Evolutionary conservation across 164 flowering plant species (phyloP).

Genomic region (Buxus sempervirens): DNA sequence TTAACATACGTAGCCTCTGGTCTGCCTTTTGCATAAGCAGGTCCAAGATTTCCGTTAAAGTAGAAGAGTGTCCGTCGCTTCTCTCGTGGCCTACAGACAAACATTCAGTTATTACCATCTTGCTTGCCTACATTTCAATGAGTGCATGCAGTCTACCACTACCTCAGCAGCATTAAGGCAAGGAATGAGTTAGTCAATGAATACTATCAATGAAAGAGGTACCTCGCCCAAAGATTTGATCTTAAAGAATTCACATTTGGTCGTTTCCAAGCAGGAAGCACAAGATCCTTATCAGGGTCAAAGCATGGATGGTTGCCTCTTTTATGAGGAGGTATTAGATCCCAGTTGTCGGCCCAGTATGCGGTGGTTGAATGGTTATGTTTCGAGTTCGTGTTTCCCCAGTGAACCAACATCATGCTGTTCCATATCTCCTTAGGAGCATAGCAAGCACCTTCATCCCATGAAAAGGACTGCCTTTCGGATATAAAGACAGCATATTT

Average conservation of each 20-base stretch:
- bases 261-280: constrained; percentile 93
- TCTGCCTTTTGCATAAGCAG: constrained; percentile 73
- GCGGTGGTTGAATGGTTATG: constrained; percentile 96
- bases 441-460: constrained; percentile 99
- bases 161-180: not conserved
- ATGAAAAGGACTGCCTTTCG: constrained; percentile 89
- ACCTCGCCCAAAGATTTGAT: constrained; percentile 75
- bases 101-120: constrained; percentile 7
- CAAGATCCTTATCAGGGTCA: constrained; percentile 92
- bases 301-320: constrained; percentile 93
- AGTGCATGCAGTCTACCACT: not conserved
- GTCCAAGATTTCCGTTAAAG: constrained; percentile 96
- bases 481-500: constrained; percentile 25
- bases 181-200: not conserved
- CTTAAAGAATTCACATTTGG: constrained; percentile 55
- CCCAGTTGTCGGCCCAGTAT: constrained; percentile 94
- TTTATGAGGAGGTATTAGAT: constrained; percentile 53
- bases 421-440: constrained; percentile 99
- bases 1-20: constrained; percentile 83
- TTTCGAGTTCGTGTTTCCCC: constrained; percentile 98
- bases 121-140: not conserved
- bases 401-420: constrained; percentile 99
- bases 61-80: constrained; percentile 73
- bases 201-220: constrained; percentile 9
- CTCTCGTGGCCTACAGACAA: constrained; percentile 52